Evolutionary conservation across 2,329 filamentous ascomycete species (phyloP), one percentile per base, ranked within the genome.

Genomic region (Cordyceps sp.): DNA sequence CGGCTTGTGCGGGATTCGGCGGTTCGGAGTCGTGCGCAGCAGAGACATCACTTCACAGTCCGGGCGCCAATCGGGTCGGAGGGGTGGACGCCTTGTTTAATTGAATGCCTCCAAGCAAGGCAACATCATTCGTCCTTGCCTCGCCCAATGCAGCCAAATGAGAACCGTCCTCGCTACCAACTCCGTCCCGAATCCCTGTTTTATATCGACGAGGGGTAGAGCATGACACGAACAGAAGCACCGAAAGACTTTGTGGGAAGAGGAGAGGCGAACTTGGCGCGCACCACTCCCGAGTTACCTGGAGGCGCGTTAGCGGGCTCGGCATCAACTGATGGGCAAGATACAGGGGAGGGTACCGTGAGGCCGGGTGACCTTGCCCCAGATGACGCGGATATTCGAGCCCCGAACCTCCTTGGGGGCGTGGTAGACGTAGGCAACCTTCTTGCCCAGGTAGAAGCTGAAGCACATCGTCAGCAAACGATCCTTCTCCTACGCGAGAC

Each of bases 171-270:
- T 61, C 61, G 69, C 59, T 62, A 66, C 67, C 67, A 72, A 71
- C 66, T 70, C 66, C 65, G 57, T 59, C 59, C 61, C 56, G 49
- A 58, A n/a, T 54, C 53, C 55, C 54, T 54, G 56, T 53, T 64
- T 79, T 88, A 93, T 79, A 94, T 90, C 69, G 83, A 85, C 58
- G 84, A 92, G 64, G 85, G 85, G 75, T 93, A 93, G 65, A 93
- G 73, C 85, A 93, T 93, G 66, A 93, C 75, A 66, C 86, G 79
- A 68, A 93, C 81, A 54, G 82, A 86, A 59, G 85, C 84, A 66
- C 86, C 85, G 72, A 96, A 94, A 58, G 82, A 85, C 72, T 86
- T 86, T 53, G 90, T 76, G 57, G 90, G 90, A 49, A 98, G 85
- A 63, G 93, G 93, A 67, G 75, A 73, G 62, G 79, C 69, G 78